Evolutionary conservation across 352 stramenopile genomes (phyloP).

Genomic region (Phytophthora crassamura): DNA sequence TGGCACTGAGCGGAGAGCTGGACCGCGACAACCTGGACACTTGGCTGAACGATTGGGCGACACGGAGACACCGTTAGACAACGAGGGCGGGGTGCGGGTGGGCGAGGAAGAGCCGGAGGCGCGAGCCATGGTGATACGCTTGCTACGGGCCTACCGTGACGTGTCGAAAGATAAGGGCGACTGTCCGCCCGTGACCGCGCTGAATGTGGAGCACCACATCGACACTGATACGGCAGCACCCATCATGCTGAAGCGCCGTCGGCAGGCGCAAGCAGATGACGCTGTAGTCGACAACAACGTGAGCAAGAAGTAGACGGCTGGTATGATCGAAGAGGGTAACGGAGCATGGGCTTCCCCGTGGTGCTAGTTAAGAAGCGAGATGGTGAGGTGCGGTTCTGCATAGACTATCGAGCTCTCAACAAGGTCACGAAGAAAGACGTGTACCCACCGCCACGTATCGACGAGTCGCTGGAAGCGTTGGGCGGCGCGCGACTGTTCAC

Average conservation of each 20-base stretch:
- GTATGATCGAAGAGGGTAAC: background rate
- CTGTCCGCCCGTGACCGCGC: background rate
- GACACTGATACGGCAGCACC: background rate
- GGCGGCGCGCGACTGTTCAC: no score
- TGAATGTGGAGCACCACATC: no score
- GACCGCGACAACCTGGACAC: background rate
- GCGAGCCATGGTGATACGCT: background rate
- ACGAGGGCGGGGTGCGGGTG: no score
- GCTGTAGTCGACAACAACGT: background rate
- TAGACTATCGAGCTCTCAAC: background rate
- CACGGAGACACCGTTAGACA: background rate
- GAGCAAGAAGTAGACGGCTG: background rate
- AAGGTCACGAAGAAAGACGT: background rate
- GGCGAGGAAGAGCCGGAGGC: background rate
- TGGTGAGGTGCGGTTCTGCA: no score
- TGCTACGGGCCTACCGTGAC: background rate
- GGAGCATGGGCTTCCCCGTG: background rate
- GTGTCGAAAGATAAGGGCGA: background rate
- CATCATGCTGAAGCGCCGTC: background rate
- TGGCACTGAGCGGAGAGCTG: background rate
- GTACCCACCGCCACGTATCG: no score
- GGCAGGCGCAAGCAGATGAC: no score
- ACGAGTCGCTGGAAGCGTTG: background rate
- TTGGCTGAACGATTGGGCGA: background rate
- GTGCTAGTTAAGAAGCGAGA: background rate